Evolutionary conservation across 352 stramenopile genomes (phyloP).

Genomic region (Blastocystis sp.): DNA sequence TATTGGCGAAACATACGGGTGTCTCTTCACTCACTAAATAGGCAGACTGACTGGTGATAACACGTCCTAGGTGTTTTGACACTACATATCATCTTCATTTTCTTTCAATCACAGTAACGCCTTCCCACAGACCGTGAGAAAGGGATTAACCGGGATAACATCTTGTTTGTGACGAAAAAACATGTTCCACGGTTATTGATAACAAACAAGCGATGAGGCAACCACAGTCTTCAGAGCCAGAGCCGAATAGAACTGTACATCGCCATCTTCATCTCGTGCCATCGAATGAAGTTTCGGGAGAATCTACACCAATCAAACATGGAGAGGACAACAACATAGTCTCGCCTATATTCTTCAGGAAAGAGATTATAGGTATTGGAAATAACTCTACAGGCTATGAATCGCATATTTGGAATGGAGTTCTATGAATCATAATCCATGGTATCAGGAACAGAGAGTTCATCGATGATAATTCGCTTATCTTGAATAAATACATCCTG

Average conservation of each 20-base stretch:
- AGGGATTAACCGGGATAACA: neutral
- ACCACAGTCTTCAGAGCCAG: neutral
- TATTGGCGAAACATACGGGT: neutral
- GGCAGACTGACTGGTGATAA: conserved; percentile 52
- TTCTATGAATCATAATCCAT: neutral
- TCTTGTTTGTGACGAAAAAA: neutral
- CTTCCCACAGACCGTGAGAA: neutral
- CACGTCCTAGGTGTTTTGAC: neutral
- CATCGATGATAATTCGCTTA: neutral
- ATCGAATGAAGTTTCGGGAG: conserved; percentile 23
- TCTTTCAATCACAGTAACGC: neutral
- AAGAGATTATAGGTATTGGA: neutral
- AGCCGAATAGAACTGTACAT: conserved; percentile 14
- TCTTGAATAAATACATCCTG: neutral
- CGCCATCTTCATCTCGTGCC: neutral
- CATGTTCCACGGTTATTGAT: neutral
- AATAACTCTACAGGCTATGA: conserved; percentile 33
- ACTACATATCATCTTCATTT: conserved; percentile 8
- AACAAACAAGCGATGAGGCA: neutral
- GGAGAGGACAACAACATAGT: neutral
- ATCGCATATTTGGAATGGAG: conserved; percentile 16
- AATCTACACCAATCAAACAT: neutral
- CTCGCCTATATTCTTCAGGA: neutral
- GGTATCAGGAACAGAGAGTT: neutral
- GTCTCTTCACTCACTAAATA: conserved; percentile 55